Conservation (phyloP, 441 rosid species). For the Pelargonium citronellum region DNA sequence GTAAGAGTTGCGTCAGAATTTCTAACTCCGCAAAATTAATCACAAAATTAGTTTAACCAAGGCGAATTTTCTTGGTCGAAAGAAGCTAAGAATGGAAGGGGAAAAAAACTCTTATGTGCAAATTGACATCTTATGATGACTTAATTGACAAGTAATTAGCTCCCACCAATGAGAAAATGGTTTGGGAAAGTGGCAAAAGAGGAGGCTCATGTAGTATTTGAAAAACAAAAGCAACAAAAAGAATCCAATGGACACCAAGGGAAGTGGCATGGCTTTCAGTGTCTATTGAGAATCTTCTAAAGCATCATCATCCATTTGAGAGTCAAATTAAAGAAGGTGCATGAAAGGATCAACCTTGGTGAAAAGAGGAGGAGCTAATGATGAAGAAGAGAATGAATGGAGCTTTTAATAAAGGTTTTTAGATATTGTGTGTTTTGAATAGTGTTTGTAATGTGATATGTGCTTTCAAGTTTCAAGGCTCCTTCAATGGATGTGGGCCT, state of each 20-base stretch:
- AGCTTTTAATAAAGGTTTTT: background rate
- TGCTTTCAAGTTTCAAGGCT: background rate
- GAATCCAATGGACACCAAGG: background rate
- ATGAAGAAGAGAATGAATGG: background rate
- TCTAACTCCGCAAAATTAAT: no score
- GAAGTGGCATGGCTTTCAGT: background rate
- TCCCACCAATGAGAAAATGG: background rate
- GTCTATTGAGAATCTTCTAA: background rate
- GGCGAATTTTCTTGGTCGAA: no score
- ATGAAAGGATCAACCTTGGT: background rate
- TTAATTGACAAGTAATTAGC: background rate
- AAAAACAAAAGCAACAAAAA: background rate
- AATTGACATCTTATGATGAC: background rate
- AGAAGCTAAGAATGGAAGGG: background rate
- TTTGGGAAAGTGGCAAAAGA: slow-evolving; percentile 3
- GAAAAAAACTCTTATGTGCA: background rate
- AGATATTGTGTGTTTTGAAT: background rate
- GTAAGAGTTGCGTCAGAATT: no score
- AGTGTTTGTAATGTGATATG: background rate
- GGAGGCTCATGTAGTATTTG: background rate
- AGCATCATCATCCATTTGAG: background rate
- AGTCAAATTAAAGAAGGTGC: background rate
- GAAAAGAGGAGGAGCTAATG: background rate
- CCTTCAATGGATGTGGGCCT: no score
- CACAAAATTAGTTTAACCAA: no score